Conservation (phyloP, 768 basidiomycete species). For the Piloderma croceum region DNA sequence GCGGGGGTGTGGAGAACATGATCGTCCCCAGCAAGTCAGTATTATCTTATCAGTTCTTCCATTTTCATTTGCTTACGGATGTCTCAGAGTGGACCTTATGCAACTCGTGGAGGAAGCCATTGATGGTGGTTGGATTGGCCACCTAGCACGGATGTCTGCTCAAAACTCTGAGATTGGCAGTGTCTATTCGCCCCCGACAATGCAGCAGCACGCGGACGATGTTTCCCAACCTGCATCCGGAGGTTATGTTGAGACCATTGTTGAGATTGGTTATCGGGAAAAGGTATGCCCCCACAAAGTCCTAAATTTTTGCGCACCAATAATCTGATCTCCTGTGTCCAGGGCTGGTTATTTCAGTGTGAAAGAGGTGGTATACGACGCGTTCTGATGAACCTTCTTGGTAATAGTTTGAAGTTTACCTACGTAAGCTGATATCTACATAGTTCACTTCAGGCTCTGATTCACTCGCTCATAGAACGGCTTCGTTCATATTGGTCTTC, state of each 20-base stretch:
- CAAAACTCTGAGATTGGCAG: constrained; percentile 83
- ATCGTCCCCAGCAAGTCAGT: constrained; percentile 63
- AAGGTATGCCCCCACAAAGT: constrained; percentile 40
- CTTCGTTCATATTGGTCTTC: constrained; percentile 79
- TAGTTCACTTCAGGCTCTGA: constrained; percentile 5
- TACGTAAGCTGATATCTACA: constrained; percentile 28
- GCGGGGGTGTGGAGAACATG: constrained; percentile 71
- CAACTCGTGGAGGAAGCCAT: constrained; percentile 84
- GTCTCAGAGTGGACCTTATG: constrained; percentile 62
- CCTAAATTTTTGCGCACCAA: background rate
- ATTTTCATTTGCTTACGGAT: constrained; percentile 1
- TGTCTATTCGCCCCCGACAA: constrained; percentile 80
- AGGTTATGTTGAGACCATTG: constrained; percentile 74
- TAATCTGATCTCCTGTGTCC: background rate
- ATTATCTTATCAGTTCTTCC: constrained; percentile 1
- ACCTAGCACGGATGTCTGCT: constrained; percentile 70
- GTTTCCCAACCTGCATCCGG: constrained; percentile 37
- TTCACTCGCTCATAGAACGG: constrained; percentile 66
- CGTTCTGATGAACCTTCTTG: constrained; percentile 91
- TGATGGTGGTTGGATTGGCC: constrained; percentile 92
- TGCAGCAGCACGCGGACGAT: constrained; percentile 42
- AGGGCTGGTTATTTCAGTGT: constrained; percentile 86
- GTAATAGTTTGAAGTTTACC: constrained; percentile 92
- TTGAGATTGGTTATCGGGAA: constrained; percentile 74
- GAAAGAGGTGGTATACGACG: constrained; percentile 91